Base-by-base conservation (phyloP, 2,329 filamentous ascomycete genomes). In the Paraconiothyrium sp. region DNA sequence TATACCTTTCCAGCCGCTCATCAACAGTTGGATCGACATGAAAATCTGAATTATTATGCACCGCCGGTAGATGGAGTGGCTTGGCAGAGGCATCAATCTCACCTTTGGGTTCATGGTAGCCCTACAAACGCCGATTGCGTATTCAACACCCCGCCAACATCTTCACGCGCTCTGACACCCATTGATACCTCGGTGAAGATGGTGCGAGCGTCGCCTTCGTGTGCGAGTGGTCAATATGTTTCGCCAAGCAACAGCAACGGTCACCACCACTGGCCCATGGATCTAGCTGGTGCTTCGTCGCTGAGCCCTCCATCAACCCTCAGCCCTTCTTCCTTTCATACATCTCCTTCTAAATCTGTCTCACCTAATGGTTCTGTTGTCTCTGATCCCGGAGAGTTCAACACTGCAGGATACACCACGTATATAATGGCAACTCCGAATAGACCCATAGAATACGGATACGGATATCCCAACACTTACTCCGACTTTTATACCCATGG, bases 261-360 rank as follows among this genome's bases (percentile, higher is more conserved):
- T 2, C 52, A 55, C 9, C 4, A 22, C 13, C 35, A 46, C n/a
- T 16, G 27, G 3, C 16, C 39, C 24, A 34, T 10, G 4, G 3
- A 24, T 35, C 8, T 22, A 35, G 11, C 52, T 16, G 10, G 30
- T 22, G 20, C 30, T 3, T 35, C 43, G n/a, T 27, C 47, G n/a
- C 30, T 47, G 7, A 55, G 52, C 20, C 52, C 52, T 47, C 52
- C 32, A 47, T 8, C 52, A 2, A 37, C 52, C 30, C 10, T 55
- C n/a, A 55, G 52, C 24, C 52, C 52, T 35, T 27, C 27, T 20
- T 55, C 41, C 13, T 34, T 34, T 8, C n/a, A 30, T 6, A 24
- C 27, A 10, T 35, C n/a, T 46, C 20, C 37, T 54, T 44, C 37
- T 8, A 41, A 3, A n/a, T 22, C 11, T 10, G 22, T 22, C 6